phyloP scores from a whole-genome alignment of 768 basidiomycete species.

The Lactarius akahatsu region DNA sequence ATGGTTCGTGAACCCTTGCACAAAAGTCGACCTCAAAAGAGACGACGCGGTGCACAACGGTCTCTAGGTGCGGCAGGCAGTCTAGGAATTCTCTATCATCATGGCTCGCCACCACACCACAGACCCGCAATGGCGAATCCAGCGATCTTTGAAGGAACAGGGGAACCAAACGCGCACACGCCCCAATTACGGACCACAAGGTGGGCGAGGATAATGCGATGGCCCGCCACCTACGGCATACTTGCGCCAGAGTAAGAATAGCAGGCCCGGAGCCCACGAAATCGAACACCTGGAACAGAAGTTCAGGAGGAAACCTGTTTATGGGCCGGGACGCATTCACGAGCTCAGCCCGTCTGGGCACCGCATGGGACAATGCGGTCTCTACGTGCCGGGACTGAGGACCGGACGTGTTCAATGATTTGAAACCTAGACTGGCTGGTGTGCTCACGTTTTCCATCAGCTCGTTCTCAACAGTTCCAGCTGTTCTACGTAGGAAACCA shows the following conservation, averaged over 20 bases:
- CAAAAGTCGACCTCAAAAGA: not conserved
- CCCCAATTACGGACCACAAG: constrained; percentile 8
- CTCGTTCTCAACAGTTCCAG: not conserved
- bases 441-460: constrained; percentile 3
- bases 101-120: not conserved
- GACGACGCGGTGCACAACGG: not conserved
- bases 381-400: not conserved
- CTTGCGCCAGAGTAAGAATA: constrained; percentile 4
- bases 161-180: constrained; percentile 6
- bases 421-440: not conserved
- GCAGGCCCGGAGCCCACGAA: constrained; percentile 2
- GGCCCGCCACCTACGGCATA: not conserved
- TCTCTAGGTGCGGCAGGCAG: not conserved
- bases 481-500: not conserved
- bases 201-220: constrained; percentile 8
- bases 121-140: not conserved
- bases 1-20: constrained; percentile 1
- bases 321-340: constrained; percentile 1
- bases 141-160: constrained; percentile 13
- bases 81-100: constrained; percentile 1
- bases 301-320: constrained; percentile 2
- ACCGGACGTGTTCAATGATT: constrained; percentile 2
- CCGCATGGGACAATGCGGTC: constrained; percentile 16
- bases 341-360: not conserved
- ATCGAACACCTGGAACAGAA: constrained; percentile 8